phyloP scores from a whole-genome alignment of 1,284 basidiomycete genomes.

The Ustilago curta region DNA sequence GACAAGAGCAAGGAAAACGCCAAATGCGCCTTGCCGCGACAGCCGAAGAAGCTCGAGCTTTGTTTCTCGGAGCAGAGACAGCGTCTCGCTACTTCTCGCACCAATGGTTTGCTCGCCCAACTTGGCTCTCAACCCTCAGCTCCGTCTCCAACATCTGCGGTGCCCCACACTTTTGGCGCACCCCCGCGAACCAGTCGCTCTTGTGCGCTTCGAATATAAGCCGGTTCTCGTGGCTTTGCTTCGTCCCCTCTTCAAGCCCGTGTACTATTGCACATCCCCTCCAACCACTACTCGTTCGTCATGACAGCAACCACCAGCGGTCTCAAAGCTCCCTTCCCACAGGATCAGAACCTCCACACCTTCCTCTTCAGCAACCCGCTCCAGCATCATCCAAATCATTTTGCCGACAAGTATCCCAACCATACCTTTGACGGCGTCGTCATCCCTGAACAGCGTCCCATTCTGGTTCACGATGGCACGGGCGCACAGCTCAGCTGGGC shows the following conservation, averaged over 20 bases:
- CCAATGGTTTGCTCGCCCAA: not conserved
- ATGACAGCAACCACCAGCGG: constrained; percentile 34
- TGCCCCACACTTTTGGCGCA: constrained; percentile 23
- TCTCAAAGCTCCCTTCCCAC: constrained; percentile 31
- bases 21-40: constrained; percentile 19
- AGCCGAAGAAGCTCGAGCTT: constrained; percentile 11
- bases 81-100: not conserved
- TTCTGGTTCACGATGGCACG: constrained; percentile 47
- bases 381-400: constrained; percentile 45
- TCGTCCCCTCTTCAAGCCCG: not conserved
- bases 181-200: not conserved
- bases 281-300: not conserved
- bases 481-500: constrained; percentile 51
- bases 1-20: no score
- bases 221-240: not conserved
- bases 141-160: constrained; percentile 10
- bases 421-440: constrained; percentile 46
- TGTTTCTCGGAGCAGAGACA: constrained; percentile 3
- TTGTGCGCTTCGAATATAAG: constrained; percentile 8
- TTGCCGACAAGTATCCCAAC: constrained; percentile 26
- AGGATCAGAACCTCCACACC: constrained; percentile 41
- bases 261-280: not conserved
- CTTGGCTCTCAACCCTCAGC: not conserved
- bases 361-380: constrained; percentile 56
- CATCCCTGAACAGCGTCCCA: constrained; percentile 47